These are phyloP conservation scores for Singerocomus rubriflavus DNA, from an alignment of 1,284 basidiomycete species.

Conservation along the genomic window DNA sequence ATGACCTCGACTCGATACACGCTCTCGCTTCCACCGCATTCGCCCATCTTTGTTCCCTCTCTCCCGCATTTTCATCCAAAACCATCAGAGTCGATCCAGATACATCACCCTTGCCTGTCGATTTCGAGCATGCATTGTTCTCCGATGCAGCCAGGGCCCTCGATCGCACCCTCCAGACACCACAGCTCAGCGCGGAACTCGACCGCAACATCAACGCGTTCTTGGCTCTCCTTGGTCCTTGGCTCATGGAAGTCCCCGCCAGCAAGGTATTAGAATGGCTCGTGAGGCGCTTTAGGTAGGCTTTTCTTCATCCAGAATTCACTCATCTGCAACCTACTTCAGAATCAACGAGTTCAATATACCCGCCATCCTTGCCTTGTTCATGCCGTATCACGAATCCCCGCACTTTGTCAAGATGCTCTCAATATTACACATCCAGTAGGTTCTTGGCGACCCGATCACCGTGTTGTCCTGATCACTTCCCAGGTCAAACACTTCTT, in stretches of 20 bases:
- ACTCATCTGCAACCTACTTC: not conserved
- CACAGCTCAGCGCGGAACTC: slow-evolving; percentile 62
- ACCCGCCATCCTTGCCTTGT: slow-evolving; percentile 73
- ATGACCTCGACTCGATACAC: slow-evolving; percentile 87
- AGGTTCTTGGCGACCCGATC: slow-evolving; percentile 21
- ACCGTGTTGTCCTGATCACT: slow-evolving; percentile 5
- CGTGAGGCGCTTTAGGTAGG: slow-evolving; percentile 86
- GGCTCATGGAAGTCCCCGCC: slow-evolving; percentile 79
- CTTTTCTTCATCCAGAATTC: not conserved
- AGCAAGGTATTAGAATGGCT: slow-evolving; percentile 96
- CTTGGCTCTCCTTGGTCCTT: slow-evolving; percentile 72
- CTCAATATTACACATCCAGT: slow-evolving; percentile 80
- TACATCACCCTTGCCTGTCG: slow-evolving; percentile 32
- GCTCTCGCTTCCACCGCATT: slow-evolving; percentile 83
- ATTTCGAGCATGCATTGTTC: slow-evolving; percentile 79
- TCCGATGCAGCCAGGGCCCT: slow-evolving; percentile 72
- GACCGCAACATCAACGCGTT: slow-evolving; percentile 63
- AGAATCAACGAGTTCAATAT: slow-evolving; percentile 96
- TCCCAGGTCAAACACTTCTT: slow-evolving; percentile 45
- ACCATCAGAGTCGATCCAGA: slow-evolving; percentile 13
- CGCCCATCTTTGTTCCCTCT: slow-evolving; percentile 68
- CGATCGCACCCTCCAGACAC: slow-evolving; percentile 80
- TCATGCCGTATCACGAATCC: slow-evolving; percentile 94
- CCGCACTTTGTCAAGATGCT: slow-evolving; percentile 94
- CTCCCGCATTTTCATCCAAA: slow-evolving; percentile 45